Evolutionary conservation across 2,329 filamentous ascomycete genomes (phyloP).

Genomic region (Claviceps paspali): DNA sequence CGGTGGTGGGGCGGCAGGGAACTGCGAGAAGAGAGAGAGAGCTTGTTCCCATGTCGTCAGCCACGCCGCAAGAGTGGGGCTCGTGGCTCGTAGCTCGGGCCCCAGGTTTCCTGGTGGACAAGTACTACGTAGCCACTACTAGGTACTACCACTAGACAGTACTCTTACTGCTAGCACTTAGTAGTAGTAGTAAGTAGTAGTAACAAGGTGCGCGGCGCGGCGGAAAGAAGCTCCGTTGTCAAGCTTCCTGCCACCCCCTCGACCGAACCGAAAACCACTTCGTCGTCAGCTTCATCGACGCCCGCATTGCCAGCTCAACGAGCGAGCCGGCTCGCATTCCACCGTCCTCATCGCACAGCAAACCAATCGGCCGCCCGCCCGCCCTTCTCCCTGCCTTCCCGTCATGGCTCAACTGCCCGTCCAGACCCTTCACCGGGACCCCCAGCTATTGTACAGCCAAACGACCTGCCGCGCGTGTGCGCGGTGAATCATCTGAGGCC

Average conservation of each 20-base stretch:
- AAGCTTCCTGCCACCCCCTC: neutral
- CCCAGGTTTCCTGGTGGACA: too few species aligned
- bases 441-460: slow-evolving; percentile 74
- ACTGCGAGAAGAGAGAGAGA: slow-evolving; percentile 1
- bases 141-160: too few species aligned
- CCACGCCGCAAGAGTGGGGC: too few species aligned
- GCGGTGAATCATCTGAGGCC: neutral
- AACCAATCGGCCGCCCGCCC: too few species aligned
- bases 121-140: too few species aligned
- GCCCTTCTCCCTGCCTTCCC: too few species aligned
- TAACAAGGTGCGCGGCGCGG: neutral
- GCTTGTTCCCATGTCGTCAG: too few species aligned
- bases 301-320: slow-evolving; percentile 1
- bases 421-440: slow-evolving; percentile 97
- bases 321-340: neutral
- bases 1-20: neutral
- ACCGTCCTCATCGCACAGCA: too few species aligned
- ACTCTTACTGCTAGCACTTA: too few species aligned
- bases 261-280: neutral
- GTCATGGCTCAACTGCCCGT: slow-evolving; percentile 71
- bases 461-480: too few species aligned
- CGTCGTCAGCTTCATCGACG: neutral
- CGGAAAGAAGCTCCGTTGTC: slow-evolving; percentile 1
- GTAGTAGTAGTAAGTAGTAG: too few species aligned
- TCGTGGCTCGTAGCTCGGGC: too few species aligned